Evolutionary conservation across 805 yeast species (phyloP).

Genomic region (Candida hungchunana): DNA sequence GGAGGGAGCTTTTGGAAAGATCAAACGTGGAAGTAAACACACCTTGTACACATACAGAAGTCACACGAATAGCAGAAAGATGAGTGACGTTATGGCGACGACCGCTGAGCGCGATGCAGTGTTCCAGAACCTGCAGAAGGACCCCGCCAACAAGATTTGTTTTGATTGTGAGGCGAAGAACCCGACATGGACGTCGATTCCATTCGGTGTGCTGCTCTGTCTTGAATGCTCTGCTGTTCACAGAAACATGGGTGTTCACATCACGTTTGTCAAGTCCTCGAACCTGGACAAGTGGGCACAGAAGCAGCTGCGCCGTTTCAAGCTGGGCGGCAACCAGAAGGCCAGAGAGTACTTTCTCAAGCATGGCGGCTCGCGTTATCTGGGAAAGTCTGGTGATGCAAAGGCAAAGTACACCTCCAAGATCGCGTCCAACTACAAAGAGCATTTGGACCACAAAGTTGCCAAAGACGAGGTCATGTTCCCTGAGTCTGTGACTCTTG

Average conservation of each 20-base stretch:
- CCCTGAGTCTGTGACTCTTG: constrained; percentile 73
- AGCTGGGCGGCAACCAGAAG: constrained; percentile 86
- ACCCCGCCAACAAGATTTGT: constrained; percentile 75
- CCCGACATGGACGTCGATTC: constrained; percentile 98
- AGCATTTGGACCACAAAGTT: constrained; percentile 69
- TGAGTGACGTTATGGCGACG: constrained; percentile 22
- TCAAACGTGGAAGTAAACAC: too few species aligned
- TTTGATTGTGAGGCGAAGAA: constrained; percentile 92
- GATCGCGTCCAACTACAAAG: constrained; percentile 77
- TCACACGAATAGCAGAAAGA: too few species aligned
- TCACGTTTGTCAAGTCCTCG: constrained; percentile 89
- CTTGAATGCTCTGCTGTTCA: constrained; percentile 94
- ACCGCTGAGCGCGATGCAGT: constrained; percentile 22
- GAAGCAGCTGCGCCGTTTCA: constrained; percentile 84
- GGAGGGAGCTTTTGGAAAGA: too few species aligned
- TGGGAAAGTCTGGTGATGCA: constrained; percentile 57
- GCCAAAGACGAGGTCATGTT: constrained; percentile 59
- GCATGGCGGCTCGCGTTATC: constrained; percentile 76
- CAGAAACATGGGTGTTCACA: constrained; percentile 93
- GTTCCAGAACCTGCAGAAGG: constrained; percentile 34
- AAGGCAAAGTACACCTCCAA: constrained; percentile 75
- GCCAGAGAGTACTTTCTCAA: constrained; percentile 81
- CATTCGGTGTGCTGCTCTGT: constrained; percentile 90
- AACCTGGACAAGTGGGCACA: constrained; percentile 93
- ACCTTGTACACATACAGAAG: too few species aligned